Conservation (phyloP, 2,329 filamentous ascomycete genomes). For the Diaporthe batatas region DNA sequence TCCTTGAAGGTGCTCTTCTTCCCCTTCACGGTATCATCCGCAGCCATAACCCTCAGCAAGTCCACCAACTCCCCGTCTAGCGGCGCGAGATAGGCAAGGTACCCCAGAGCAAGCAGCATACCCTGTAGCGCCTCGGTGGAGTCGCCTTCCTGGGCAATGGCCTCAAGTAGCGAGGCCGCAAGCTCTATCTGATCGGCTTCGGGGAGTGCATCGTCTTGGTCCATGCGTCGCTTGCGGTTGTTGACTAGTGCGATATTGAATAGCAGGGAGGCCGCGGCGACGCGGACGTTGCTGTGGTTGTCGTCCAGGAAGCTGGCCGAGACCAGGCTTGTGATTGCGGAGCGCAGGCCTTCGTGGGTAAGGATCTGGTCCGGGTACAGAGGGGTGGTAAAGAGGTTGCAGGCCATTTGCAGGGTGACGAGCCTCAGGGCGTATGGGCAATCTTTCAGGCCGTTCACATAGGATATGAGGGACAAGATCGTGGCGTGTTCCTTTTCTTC, state of each 20-base stretch:
- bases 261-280: slow-evolving; percentile 84
- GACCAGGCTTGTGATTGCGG: slow-evolving; percentile 75
- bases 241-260: slow-evolving; percentile 85
- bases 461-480: slow-evolving; percentile 70
- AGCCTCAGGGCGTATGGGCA: slow-evolving; percentile 87
- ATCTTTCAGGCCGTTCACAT: slow-evolving; percentile 66
- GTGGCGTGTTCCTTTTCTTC: slow-evolving; percentile 78
- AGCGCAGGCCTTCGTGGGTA: slow-evolving; percentile 62
- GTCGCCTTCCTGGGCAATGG: slow-evolving; percentile 68
- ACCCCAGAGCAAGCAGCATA: slow-evolving; percentile 80
- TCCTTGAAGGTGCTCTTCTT: slow-evolving; percentile 70
- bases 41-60: slow-evolving; percentile 83
- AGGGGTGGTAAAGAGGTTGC: slow-evolving; percentile 85
- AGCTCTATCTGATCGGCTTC: slow-evolving; percentile 85
- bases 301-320: slow-evolving; percentile 85
- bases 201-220: slow-evolving; percentile 69
- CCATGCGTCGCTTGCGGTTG: slow-evolving; percentile 72
- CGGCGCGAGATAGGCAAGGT: slow-evolving; percentile 79
- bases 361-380: slow-evolving; percentile 78
- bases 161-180: slow-evolving; percentile 83
- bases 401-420: slow-evolving; percentile 84
- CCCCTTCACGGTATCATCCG: slow-evolving; percentile 70
- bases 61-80: slow-evolving; percentile 82
- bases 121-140: slow-evolving; percentile 82
- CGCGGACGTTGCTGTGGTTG: slow-evolving; percentile 78